Conservation (phyloP, 148 eudicot species). For the Rhododendron henanense region DNA sequence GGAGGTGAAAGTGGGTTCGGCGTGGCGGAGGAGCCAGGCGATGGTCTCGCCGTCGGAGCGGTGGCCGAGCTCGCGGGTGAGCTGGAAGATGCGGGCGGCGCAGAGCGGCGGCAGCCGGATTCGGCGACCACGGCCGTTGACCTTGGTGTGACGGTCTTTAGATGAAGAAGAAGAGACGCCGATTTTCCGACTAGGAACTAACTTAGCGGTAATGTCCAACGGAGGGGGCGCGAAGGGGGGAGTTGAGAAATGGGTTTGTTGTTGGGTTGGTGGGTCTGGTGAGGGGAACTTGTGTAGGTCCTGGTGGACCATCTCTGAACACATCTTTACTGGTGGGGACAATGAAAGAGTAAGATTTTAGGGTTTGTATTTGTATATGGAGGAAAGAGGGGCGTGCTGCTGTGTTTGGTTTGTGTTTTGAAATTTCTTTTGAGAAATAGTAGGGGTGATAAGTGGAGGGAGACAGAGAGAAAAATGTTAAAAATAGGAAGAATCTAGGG, state of each 20-base stretch:
- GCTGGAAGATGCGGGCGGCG: conserved; percentile 32
- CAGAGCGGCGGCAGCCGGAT: conserved; percentile 22
- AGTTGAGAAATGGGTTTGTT: too few relatives aligned
- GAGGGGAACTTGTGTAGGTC: background rate
- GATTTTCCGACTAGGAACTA: background rate
- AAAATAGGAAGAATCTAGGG: too few relatives aligned
- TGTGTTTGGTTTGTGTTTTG: too few relatives aligned
- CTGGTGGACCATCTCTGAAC: background rate
- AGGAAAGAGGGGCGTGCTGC: too few relatives aligned
- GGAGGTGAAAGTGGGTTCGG: conserved; percentile 34
- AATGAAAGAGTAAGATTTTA: background rate
- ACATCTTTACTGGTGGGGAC: background rate
- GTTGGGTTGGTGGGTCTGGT: background rate
- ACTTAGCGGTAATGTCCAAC: background rate
- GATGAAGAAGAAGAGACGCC: background rate
- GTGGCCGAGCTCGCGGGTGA: conserved; percentile 4
- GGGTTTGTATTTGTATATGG: too few relatives aligned
- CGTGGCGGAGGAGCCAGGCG: conserved; percentile 45
- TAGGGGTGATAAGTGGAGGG: too few relatives aligned
- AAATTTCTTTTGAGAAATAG: too few relatives aligned
- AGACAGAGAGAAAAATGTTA: too few relatives aligned
- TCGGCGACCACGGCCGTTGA: conserved; percentile 24
- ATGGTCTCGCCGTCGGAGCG: conserved; percentile 25
- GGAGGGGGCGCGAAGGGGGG: background rate
- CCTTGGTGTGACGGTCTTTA: conserved; percentile 24